A percentile compares a stretch with the other conserved stretches of the same genome.
phyloP scores from a whole-genome alignment of 2,329 filamentous ascomycete genomes.

The Leptographium radiaticola region DNA sequence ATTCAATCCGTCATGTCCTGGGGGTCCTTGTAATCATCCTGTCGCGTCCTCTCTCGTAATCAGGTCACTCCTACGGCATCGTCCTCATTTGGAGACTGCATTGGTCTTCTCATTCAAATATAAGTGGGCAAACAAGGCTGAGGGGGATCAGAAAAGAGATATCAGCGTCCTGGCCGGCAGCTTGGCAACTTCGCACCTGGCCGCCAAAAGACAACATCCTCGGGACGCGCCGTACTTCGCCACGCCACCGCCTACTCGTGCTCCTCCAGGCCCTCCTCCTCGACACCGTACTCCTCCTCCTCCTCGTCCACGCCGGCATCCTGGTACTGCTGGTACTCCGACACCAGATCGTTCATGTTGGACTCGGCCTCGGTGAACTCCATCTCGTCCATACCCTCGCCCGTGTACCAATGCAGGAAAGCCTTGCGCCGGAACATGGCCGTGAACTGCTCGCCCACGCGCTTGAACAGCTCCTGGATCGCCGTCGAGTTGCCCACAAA shows the following conservation, averaged over 20 bases:
- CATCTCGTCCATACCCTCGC: constrained; percentile 99
- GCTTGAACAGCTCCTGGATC: constrained; percentile 99
- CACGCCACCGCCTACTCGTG: constrained; percentile 16
- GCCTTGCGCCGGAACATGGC: constrained; percentile 99
- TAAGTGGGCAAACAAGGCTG: background rate
- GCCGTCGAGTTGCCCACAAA: constrained; percentile 99
- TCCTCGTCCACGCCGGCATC: constrained; percentile 95
- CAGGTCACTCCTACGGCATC: background rate
- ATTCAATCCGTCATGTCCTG: background rate
- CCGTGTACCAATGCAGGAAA: constrained; percentile 99
- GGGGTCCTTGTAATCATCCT: background rate
- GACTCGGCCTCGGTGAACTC: constrained; percentile 99
- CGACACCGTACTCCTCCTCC: constrained; percentile 91
- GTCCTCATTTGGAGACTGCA: background rate
- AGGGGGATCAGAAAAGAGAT: background rate
- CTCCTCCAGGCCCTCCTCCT: constrained; percentile 61
- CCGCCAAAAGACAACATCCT: background rate
- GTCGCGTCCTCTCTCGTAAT: background rate
- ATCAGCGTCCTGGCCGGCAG: background rate
- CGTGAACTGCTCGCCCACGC: constrained; percentile 98
- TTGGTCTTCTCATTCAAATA: background rate
- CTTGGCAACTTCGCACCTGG: background rate
- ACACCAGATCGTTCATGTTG: constrained; percentile 99
- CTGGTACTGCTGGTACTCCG: constrained; percentile 99
- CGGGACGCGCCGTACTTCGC: background rate